These are phyloP conservation scores for Calonectria crousiana DNA, from an alignment of 2,329 filamentous ascomycete species.

Conservation along the genomic window DNA sequence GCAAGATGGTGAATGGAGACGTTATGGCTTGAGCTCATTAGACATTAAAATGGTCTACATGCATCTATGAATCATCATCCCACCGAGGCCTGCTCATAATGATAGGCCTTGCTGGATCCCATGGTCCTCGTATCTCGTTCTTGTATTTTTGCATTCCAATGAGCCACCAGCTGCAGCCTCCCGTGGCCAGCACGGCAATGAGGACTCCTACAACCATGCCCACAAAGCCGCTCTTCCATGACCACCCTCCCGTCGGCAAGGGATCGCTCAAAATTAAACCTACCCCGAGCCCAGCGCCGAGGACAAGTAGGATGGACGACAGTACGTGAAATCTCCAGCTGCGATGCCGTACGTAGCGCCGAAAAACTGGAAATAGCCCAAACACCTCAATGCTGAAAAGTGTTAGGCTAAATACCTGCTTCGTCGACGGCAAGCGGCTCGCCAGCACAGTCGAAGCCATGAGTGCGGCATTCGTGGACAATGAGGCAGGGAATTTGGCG, in stretches of 20 bases:
- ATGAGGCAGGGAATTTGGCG: constrained; percentile 75
- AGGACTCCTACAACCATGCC: constrained; percentile 84
- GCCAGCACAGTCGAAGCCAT: constrained; percentile 97
- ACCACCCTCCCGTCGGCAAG: constrained; percentile 54
- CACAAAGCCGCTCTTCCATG: constrained; percentile 70
- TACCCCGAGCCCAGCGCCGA: constrained; percentile 84
- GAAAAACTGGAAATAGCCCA: constrained; percentile 95
- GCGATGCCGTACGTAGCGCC: constrained; percentile 85
- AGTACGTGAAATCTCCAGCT: constrained; percentile 85
- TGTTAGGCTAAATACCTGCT: constrained; percentile 93
- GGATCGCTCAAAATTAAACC: constrained; percentile 69
- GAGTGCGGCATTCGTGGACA: constrained; percentile 94
- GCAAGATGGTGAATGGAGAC: background rate
- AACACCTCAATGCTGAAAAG: constrained; percentile 98
- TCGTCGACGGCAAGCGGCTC: constrained; percentile 87
- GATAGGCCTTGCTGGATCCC: constrained; percentile 93
- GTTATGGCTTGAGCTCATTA: constrained; percentile 9
- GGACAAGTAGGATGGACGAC: constrained; percentile 81
- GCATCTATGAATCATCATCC: constrained; percentile 50
- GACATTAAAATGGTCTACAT: constrained; percentile 15
- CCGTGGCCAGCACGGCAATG: constrained; percentile 83
- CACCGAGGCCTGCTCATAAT: constrained; percentile 77
- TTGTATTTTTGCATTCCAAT: constrained; percentile 98
- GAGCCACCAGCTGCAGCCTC: constrained; percentile 96
- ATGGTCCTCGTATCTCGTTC: constrained; percentile 97